phyloP scores from a whole-genome alignment of 345 rosid species.

The Noccaea caerulescens region DNA sequence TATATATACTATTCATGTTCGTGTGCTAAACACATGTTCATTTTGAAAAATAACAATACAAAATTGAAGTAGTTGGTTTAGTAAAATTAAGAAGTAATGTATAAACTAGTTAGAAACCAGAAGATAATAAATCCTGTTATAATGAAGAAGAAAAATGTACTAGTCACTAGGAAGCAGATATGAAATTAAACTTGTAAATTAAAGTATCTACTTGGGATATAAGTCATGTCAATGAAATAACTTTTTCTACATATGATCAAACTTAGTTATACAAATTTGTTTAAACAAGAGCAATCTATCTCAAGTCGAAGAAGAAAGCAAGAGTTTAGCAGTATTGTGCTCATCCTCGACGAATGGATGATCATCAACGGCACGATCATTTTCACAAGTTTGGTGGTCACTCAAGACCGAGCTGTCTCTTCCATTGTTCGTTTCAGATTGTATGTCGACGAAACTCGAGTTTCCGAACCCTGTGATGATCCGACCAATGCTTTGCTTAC shows the following conservation, averaged over 20 bases:
- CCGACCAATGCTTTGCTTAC: conserved; percentile 51
- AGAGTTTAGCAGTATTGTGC: conserved; percentile 30
- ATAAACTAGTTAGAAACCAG: too few species aligned
- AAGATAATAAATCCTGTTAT: too few species aligned
- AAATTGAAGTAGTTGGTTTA: too few species aligned
- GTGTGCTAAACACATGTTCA: too few species aligned
- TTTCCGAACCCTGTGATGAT: conserved; percentile 76
- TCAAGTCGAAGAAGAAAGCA: conserved; percentile 47
- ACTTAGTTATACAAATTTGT: conserved; percentile 17
- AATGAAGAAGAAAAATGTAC: too few species aligned
- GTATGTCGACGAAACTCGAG: conserved; percentile 44
- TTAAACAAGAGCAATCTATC: background rate
- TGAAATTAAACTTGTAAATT: too few species aligned
- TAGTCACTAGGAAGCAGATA: too few species aligned
- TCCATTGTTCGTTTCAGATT: conserved; percentile 14
- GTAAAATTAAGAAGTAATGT: too few species aligned
- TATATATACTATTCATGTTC: too few species aligned
- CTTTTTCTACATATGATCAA: background rate
- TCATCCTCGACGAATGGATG: conserved; percentile 53
- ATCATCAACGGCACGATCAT: conserved; percentile 25
- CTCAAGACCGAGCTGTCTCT: background rate
- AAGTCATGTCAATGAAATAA: conserved; percentile 6
- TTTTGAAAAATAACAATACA: too few species aligned
- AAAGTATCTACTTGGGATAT: background rate
- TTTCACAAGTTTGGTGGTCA: conserved; percentile 23